These are phyloP conservation scores for Primulina eburnea DNA, from an alignment of 257 asterid genomes.

Conservation along the genomic window DNA sequence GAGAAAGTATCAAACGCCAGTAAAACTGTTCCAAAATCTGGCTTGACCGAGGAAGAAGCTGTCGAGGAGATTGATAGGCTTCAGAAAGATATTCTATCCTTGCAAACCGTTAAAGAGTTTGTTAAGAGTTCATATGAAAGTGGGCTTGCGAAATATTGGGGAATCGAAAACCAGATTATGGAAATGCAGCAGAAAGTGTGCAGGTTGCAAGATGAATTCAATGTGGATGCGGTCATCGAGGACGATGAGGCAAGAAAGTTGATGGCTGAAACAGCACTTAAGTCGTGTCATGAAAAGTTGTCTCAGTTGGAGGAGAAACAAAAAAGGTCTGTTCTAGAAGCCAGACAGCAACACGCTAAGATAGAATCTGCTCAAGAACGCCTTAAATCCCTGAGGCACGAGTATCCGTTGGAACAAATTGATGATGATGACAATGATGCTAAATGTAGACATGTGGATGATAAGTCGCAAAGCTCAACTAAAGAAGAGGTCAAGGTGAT, in stretches of 20 bases:
- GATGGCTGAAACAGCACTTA: slow-evolving; percentile 84
- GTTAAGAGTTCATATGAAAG: slow-evolving; percentile 83
- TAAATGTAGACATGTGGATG: slow-evolving; percentile 4
- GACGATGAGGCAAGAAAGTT: slow-evolving; percentile 71
- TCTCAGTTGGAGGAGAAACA: slow-evolving; percentile 63
- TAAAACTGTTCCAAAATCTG: slow-evolving; percentile 41
- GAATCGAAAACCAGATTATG: slow-evolving; percentile 66
- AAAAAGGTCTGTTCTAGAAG: slow-evolving; percentile 41
- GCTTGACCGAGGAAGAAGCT: slow-evolving; percentile 55
- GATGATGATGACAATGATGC: slow-evolving; percentile 21
- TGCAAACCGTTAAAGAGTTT: slow-evolving; percentile 81
- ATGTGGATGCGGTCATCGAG: slow-evolving; percentile 50
- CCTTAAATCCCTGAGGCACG: slow-evolving; percentile 39
- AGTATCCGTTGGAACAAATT: slow-evolving; percentile 27
- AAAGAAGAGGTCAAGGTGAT: slow-evolving; percentile 27
- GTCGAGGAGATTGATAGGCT: slow-evolving; percentile 66
- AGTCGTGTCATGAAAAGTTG: slow-evolving; percentile 73
- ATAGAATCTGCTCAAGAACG: slow-evolving; percentile 52
- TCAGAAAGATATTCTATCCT: slow-evolving; percentile 64
- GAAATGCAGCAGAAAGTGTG: slow-evolving; percentile 75
- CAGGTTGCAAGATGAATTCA: slow-evolving; percentile 64
- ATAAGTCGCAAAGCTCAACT: slow-evolving; percentile 16
- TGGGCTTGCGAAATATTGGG: slow-evolving; percentile 63
- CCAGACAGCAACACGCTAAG: slow-evolving; percentile 51
- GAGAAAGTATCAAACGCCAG: slow-evolving; percentile 29